Percentiles rank a stretch among this genome's conserved stretches.
phyloP scores from a whole-genome alignment of 2,329 filamentous ascomycete genomes.

The Dactylellina haptotyla region DNA sequence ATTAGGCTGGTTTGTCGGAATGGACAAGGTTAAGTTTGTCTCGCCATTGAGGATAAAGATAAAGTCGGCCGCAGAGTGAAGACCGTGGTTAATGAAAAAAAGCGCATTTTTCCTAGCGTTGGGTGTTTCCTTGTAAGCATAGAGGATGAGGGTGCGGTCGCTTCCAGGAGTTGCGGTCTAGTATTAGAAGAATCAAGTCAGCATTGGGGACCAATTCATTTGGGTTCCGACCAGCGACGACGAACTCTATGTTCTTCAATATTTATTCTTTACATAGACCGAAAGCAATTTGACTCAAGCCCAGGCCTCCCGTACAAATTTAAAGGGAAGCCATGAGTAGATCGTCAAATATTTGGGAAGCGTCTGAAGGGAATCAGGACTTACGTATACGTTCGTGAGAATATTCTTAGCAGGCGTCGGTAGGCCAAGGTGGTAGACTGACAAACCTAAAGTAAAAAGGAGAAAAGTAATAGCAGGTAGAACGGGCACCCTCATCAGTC shows the following conservation, averaged over 20 bases:
- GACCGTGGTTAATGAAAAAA: constrained; percentile 61
- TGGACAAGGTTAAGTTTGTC: constrained; percentile 56
- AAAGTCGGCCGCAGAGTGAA: constrained; percentile 62
- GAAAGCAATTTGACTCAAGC: no score
- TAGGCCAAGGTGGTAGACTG: background rate
- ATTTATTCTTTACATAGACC: no score
- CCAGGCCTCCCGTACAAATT: background rate
- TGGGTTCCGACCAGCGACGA: background rate
- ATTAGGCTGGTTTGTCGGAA: constrained; percentile 59
- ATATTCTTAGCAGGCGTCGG: background rate
- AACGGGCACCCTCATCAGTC: no score
- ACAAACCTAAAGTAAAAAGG: background rate
- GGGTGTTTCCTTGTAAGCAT: constrained; percentile 61
- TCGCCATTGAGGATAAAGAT: constrained; percentile 62
- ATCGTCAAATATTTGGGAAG: background rate
- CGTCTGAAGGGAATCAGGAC: background rate
- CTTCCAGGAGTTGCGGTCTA: background rate
- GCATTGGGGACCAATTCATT: no score
- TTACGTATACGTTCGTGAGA: background rate
- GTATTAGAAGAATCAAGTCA: background rate
- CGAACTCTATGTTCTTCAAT: no score
- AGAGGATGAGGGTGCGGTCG: constrained; percentile 59
- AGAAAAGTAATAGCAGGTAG: background rate
- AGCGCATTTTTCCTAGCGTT: constrained; percentile 59
- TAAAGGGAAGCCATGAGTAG: background rate